Conservation (phyloP, 2,329 filamentous ascomycete genomes). For the Emmonsiellopsis sp. region DNA sequence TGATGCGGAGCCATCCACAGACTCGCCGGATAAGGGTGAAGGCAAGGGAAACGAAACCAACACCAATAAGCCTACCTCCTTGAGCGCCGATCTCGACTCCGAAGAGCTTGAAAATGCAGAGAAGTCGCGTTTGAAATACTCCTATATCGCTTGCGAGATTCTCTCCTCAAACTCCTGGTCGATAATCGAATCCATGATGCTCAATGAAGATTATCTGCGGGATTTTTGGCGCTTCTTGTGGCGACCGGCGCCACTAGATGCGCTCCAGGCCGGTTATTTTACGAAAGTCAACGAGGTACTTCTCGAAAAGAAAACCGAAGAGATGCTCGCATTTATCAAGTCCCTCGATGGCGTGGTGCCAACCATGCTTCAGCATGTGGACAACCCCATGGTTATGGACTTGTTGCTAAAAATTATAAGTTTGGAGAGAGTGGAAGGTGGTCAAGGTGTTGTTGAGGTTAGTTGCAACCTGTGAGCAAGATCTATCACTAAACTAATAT, state of each 20-base stretch:
- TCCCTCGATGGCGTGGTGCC: constrained; percentile 70
- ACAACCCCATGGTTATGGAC: constrained; percentile 98
- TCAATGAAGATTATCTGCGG: constrained; percentile 66
- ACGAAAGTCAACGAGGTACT: constrained; percentile 98
- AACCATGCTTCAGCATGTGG: constrained; percentile 83
- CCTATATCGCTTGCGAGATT: constrained; percentile 86
- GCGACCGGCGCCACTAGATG: constrained; percentile 74
- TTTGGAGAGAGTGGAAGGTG: constrained; percentile 82
- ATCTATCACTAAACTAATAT: constrained; percentile 6
- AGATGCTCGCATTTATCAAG: constrained; percentile 88
- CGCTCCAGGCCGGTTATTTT: constrained; percentile 92
- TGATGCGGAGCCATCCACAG: constrained; percentile 19
- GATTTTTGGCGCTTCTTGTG: constrained; percentile 89
- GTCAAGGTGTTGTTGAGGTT: constrained; percentile 88
- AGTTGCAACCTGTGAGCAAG: constrained; percentile 18
- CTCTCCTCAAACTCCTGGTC: constrained; percentile 95
- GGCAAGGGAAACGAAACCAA: constrained; percentile 25
- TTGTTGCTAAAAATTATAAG: constrained; percentile 93
- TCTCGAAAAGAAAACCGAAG: constrained; percentile 94
- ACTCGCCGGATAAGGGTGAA: constrained; percentile 9
- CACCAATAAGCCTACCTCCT: constrained; percentile 34
- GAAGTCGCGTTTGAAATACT: constrained; percentile 86
- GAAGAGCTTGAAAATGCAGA: constrained; percentile 63
- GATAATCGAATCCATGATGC: constrained; percentile 84
- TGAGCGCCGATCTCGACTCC: constrained; percentile 18